Evolutionary conservation across 2,329 filamentous ascomycete genomes (phyloP), one percentile per base, ranked within the genome.

Genomic region (Fusarium sp.): DNA sequence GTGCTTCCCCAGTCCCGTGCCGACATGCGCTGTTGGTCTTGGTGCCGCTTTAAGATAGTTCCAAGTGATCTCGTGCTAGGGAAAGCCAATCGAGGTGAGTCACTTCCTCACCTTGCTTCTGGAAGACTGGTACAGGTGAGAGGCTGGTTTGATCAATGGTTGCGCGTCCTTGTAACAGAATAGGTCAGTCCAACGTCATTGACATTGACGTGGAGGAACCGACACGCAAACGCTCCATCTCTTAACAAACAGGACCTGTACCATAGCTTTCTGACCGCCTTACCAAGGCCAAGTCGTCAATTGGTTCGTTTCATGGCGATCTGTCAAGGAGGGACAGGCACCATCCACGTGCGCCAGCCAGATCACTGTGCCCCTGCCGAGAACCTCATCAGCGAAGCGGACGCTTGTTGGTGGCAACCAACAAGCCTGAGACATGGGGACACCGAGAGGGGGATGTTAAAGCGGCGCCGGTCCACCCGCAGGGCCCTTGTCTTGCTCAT

Each of bases 361-460:
- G 72, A 67, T 72, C 62, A 71, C 55, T 59, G 44, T 65, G 44
- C 67, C 71, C 71, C 71, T 73, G 71, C 64, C 71, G 57, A 73
- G 71, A 74, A 51, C 46, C 42, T 73, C 68, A 51, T 69, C 68
- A 74, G 56, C 64, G 20, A 44, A 61, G 38, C 29, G 12, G 55
- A 24, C 42, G 42, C 57, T 61, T 67, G 64, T 55, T 65, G 59
- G 55, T 40, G 57, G 57, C 61, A 66, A 64, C 36, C 57, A 9
- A 64, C 55, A 65, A 59, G 64, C 55, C 35, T 56, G 46, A 73
- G 71, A 33, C 44, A 67, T 63, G 70, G 70, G 63, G 42, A 35
- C 12, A 56, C 31, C 36, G 40, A 40, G 49, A 58, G 33, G 27
- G 20, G 7, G 35, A 20, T 51, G 31, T 24, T 74, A 67, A 63